phyloP scores from a whole-genome alignment of 805 yeast species.

The Wickerhamiella galacta region DNA sequence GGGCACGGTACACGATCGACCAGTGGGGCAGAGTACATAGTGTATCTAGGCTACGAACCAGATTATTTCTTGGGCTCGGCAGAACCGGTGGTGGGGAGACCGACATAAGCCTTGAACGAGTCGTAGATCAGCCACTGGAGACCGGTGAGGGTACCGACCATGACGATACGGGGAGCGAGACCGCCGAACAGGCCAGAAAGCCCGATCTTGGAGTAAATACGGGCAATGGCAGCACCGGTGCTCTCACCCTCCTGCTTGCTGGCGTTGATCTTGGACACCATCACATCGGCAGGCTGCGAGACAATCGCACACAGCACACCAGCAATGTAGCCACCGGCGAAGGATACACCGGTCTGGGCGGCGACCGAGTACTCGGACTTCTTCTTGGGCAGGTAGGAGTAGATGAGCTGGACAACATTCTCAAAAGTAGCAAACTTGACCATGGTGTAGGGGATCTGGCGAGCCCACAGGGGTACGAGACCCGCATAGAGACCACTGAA shows the following conservation, averaged over 20 bases:
- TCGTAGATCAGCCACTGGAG: slow-evolving; percentile 95
- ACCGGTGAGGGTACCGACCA: slow-evolving; percentile 96
- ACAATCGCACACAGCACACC: slow-evolving; percentile 93
- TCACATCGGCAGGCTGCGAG: slow-evolving; percentile 97
- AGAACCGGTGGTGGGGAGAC: slow-evolving; percentile 82
- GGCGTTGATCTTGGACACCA: slow-evolving; percentile 84
- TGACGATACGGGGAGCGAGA: slow-evolving; percentile 77
- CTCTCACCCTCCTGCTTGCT: slow-evolving; percentile 51
- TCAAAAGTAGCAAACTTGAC: slow-evolving; percentile 92
- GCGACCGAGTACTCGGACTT: slow-evolving; percentile 52
- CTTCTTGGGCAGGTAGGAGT: slow-evolving; percentile 52
- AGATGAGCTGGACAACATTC: slow-evolving; percentile 69
- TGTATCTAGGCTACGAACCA: neutral
- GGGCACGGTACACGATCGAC: neutral
- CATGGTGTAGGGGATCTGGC: slow-evolving; percentile 98
- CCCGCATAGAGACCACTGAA: slow-evolving; percentile 71
- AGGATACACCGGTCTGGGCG: slow-evolving; percentile 88
- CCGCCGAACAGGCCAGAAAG: slow-evolving; percentile 92
- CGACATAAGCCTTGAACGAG: slow-evolving; percentile 85
- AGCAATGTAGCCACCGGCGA: slow-evolving; percentile 90
- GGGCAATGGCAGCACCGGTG: slow-evolving; percentile 44
- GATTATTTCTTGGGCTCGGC: slow-evolving; percentile 1
- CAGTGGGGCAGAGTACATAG: neutral
- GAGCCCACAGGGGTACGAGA: slow-evolving; percentile 78
- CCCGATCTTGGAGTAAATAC: slow-evolving; percentile 74